Base-by-base conservation (phyloP, 2,329 filamentous ascomycete species). In the Hymenoscyphus fructigenus region DNA sequence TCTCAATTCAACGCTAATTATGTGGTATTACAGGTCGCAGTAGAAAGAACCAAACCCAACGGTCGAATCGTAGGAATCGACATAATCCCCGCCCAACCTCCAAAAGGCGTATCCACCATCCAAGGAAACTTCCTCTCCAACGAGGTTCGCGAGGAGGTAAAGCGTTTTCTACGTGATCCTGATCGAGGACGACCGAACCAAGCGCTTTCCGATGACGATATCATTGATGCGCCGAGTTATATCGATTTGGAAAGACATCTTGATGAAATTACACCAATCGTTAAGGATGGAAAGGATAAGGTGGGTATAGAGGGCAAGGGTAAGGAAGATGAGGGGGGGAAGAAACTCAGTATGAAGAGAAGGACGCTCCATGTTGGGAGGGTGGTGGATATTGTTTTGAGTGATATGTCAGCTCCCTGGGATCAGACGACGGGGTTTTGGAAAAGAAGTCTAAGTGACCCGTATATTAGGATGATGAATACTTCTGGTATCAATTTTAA, bases 401-500 rank as follows among this genome's bases (percentile, higher is more conserved):
- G 92, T 87, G 95, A 99, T 85, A 99, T 99, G 95, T 99, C 89
- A 87, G 94, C 85, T 84, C 93, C 95, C 90, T 97, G 93, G 93
- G 84, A 88, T 74, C 91, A 91, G 82, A 91, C 86, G 61, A 83
- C 84, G 75, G 90, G 89, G 75, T 93, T 91, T 82, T 89, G 87
- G 82, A 89, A 91, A 82, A 92, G 87, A 82, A 96, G 89, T 83
- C 85, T 97, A 86, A 96, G 89, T 94, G 91, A 95, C 86, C 92
- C 93, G 70, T 95, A 96, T 88, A 78, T 81, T 85, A 99, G 95
- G 95, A 90, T 99, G 90, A 97, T 97, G 93, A 99, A 99, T 79
- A 97, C 94, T 73, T 97, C 91, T 80, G 95, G 95, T 64, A 90
- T 92, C 74, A 79, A 79, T 23, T 95, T 96, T 75, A 87, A 88